phyloP scores from a whole-genome alignment of 2,329 filamentous ascomycete species.

The Plenodomus lindquistii region DNA sequence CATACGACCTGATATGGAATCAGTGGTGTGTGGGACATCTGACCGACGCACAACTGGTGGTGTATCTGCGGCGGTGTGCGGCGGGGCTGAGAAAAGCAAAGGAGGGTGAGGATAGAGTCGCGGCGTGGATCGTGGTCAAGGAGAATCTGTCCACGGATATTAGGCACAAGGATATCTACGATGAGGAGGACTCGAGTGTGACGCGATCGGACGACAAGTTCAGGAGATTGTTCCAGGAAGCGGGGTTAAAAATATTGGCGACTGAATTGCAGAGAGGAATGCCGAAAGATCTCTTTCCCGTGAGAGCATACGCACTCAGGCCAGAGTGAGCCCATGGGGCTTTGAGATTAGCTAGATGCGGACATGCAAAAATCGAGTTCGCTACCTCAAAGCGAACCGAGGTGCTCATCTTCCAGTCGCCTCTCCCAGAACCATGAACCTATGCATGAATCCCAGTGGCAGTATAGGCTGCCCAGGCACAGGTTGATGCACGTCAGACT shows the following conservation, averaged over 20 bases:
- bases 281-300: constrained; percentile 69
- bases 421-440: constrained; percentile 28
- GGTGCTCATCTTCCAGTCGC: not conserved
- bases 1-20: constrained; percentile 83
- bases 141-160: constrained; percentile 71
- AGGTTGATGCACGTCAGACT: constrained; percentile 13
- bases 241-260: constrained; percentile 63
- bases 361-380: no score
- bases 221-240: constrained; percentile 67
- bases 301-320: constrained; percentile 77
- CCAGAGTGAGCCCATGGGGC: constrained; percentile 43
- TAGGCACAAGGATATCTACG: constrained; percentile 68
- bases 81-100: constrained; percentile 46
- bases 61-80: constrained; percentile 67
- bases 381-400: no score
- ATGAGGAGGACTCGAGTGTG: constrained; percentile 75
- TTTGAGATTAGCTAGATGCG: no score
- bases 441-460: constrained; percentile 26
- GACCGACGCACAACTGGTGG: constrained; percentile 71
- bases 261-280: constrained; percentile 60
- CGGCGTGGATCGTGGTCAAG: constrained; percentile 69
- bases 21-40: constrained; percentile 91
- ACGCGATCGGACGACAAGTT: constrained; percentile 78
- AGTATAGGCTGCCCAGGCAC: constrained; percentile 22
- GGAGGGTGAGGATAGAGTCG: constrained; percentile 43